Evolutionary conservation across 1,284 basidiomycete species (phyloP).

Genomic region (Violaceomyces palustris): DNA sequence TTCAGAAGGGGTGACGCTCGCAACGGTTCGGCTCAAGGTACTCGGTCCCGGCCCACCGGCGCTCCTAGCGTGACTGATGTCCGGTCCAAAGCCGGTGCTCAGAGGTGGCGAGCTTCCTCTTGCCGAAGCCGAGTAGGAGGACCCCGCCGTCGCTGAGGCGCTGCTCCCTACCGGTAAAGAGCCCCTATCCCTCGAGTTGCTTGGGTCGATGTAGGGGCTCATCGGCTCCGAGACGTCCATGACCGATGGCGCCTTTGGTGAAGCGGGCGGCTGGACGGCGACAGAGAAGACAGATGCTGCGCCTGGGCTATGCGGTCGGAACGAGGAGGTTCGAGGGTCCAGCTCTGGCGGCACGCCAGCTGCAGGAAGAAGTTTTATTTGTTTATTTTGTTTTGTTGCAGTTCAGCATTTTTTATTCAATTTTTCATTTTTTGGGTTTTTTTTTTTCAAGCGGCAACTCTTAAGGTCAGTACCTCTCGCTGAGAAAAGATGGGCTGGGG

Average conservation of each 20-base stretch:
- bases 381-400: background rate
- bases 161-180: conserved; percentile 10
- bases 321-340: conserved; percentile 42
- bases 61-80: conserved; percentile 12
- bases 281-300: conserved; percentile 49
- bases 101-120: conserved; percentile 13
- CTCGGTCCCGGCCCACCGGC: conserved; percentile 19
- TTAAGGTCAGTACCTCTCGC: too few species aligned
- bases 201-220: conserved; percentile 15
- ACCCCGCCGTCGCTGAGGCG: conserved; percentile 27
- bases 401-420: too few species aligned
- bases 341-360: conserved; percentile 46
- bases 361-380: background rate
- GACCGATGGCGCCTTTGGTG: conserved; percentile 38
- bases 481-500: too few species aligned
- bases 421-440: too few species aligned
- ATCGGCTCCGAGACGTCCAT: conserved; percentile 20
- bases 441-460: too few species aligned
- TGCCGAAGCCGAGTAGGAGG: conserved; percentile 14
- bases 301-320: conserved; percentile 42
- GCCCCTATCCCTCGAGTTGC: conserved; percentile 12
- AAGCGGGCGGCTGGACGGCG: conserved; percentile 47
- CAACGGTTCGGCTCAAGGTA: conserved; percentile 23
- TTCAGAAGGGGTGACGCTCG: conserved; percentile 36
- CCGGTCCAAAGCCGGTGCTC: conserved; percentile 11